Conservation (phyloP, 768 basidiomycete genomes). For the Thelephora aurantiotincta region DNA sequence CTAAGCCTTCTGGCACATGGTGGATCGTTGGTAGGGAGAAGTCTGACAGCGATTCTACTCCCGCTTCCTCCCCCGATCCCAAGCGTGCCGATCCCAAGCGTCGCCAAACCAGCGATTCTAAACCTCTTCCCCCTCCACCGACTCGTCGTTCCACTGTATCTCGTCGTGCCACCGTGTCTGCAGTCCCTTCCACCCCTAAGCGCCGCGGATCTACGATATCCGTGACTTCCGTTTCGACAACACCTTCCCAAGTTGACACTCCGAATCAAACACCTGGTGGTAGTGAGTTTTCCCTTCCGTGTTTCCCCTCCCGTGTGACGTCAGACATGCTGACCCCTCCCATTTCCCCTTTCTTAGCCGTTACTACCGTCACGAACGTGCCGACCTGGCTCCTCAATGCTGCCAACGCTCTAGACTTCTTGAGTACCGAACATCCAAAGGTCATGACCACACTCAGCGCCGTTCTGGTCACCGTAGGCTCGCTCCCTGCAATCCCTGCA, state of each 20-base stretch:
- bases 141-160: conserved; percentile 5
- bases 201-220: neutral
- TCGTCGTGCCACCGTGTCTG: conserved; percentile 5
- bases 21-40: conserved; percentile 32
- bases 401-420: conserved; percentile 58
- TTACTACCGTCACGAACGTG: conserved; percentile 39
- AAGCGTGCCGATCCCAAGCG: conserved; percentile 11
- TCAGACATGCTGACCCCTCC: neutral
- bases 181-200: conserved; percentile 6
- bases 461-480: conserved; percentile 66
- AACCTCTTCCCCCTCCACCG: conserved; percentile 9
- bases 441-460: conserved; percentile 63
- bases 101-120: conserved; percentile 12
- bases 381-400: conserved; percentile 71
- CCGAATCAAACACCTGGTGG: conserved; percentile 6
- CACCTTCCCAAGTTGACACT: neutral
- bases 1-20: conserved; percentile 36
- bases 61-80: conserved; percentile 3
- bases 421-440: conserved; percentile 64
- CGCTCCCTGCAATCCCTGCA: conserved; percentile 57
- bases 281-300: conserved; percentile 3
- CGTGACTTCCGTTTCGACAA: neutral
- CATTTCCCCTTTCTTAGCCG: conserved; percentile 11
- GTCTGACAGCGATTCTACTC: conserved; percentile 21
- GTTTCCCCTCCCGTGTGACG: neutral